Evolutionary conservation across 352 stramenopile genomes (phyloP).

Genomic region (Phytophthora brassicae): DNA sequence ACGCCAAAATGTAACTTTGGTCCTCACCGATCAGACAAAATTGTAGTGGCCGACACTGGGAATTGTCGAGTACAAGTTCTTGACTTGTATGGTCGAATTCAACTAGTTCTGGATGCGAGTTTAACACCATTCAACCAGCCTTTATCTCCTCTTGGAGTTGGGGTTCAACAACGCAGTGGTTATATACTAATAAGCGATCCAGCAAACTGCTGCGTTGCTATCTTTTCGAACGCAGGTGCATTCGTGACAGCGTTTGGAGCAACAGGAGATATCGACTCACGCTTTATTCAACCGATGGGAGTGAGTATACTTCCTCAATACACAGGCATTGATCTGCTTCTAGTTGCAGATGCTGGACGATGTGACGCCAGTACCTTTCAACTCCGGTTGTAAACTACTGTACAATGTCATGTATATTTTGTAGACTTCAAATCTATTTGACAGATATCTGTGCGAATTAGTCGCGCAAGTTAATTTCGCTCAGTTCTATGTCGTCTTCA

Average conservation of each 20-base stretch:
- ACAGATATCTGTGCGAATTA: constrained; percentile 16
- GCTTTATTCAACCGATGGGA: constrained; percentile 42
- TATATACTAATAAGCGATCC: constrained; percentile 51
- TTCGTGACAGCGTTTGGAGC: constrained; percentile 54
- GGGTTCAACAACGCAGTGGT: constrained; percentile 48
- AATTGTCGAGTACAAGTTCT: constrained; percentile 65
- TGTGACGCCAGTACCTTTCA: constrained; percentile 44
- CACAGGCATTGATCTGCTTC: constrained; percentile 5
- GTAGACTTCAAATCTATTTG: constrained; percentile 33
- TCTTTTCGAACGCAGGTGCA: constrained; percentile 49
- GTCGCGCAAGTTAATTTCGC: constrained; percentile 58
- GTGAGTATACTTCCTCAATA: constrained; percentile 16
- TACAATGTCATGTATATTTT: constrained; percentile 3
- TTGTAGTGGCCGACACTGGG: constrained; percentile 50
- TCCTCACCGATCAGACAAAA: constrained; percentile 45
- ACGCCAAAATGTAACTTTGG: constrained; percentile 54
- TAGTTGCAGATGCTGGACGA: constrained; percentile 35
- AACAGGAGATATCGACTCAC: constrained; percentile 45
- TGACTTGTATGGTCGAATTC: constrained; percentile 26
- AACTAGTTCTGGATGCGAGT: constrained; percentile 39
- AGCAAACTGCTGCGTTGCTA: constrained; percentile 41
- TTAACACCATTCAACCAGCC: constrained; percentile 47
- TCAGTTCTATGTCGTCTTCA: constrained; percentile 45
- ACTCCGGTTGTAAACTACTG: constrained; percentile 13
- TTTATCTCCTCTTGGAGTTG: constrained; percentile 42